Percentiles rank a stretch among this genome's conserved stretches.
Evolutionary conservation across 164 flowering plant species (phyloP).

Genomic region (Litsea cubeba): DNA sequence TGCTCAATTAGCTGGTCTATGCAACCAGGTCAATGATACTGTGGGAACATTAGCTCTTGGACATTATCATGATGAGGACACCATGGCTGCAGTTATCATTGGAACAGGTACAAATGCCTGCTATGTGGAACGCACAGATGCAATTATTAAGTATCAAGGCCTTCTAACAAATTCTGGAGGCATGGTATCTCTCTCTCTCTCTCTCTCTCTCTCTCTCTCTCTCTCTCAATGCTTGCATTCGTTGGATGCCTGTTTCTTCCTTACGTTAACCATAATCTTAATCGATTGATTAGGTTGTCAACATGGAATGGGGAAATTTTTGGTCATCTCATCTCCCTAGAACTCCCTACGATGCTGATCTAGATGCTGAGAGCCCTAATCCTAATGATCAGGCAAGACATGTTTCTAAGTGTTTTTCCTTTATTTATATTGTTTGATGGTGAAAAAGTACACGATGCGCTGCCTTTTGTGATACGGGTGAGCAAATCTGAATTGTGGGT

Average conservation of each 20-base stretch:
- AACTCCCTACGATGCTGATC: slow-evolving; percentile 72
- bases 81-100: slow-evolving; percentile 87
- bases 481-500: neutral
- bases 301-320: slow-evolving; percentile 96
- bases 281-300: slow-evolving; percentile 53
- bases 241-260: neutral
- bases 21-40: slow-evolving; percentile 79
- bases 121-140: slow-evolving; percentile 85
- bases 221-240: too few species aligned
- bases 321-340: slow-evolving; percentile 94
- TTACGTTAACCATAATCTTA: neutral
- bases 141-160: slow-evolving; percentile 85
- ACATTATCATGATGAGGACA: slow-evolving; percentile 83
- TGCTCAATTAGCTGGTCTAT: slow-evolving; percentile 12
- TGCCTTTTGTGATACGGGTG: neutral
- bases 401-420: neutral
- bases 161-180: slow-evolving; percentile 71
- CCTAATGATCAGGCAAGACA: slow-evolving; percentile 69
- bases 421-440: neutral
- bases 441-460: neutral
- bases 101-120: slow-evolving; percentile 98
- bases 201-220: slow-evolving; percentile 1
- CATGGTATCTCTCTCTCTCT: slow-evolving; percentile 55
- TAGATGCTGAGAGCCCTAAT: slow-evolving; percentile 80
- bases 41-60: slow-evolving; percentile 94